Evolutionary conservation across 2,329 filamentous ascomycete species (phyloP).

Genomic region (Pyrenochaeta sp.): DNA sequence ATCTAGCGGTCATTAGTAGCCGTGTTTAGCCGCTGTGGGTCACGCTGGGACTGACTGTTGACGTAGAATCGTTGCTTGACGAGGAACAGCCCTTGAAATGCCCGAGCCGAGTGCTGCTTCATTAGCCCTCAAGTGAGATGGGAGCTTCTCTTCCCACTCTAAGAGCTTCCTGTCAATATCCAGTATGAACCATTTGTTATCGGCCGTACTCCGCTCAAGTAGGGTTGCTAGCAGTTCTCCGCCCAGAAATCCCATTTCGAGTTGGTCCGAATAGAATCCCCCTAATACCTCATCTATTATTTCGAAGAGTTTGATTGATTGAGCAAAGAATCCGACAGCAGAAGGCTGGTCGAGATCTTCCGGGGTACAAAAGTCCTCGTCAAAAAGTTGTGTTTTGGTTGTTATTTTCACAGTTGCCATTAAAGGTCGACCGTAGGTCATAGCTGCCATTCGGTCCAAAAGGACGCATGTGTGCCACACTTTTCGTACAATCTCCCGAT

Average conservation of each 20-base stretch:
- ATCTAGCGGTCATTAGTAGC: background rate
- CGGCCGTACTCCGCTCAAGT: too few species aligned
- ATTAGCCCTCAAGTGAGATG: background rate
- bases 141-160: background rate
- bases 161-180: background rate
- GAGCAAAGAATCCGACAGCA: background rate
- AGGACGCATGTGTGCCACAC: background rate
- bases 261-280: background rate
- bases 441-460: background rate
- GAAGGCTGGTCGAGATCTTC: background rate
- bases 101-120: background rate
- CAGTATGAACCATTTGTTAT: background rate
- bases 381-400: too few species aligned
- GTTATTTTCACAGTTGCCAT: background rate
- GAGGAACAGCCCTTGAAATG: background rate
- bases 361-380: too few species aligned
- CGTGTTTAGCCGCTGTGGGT: too few species aligned
- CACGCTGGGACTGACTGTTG: background rate
- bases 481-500: background rate
- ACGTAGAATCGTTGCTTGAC: slow-evolving; percentile 1
- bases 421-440: background rate
- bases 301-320: background rate
- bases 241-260: background rate
- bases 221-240: too few species aligned
- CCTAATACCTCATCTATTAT: background rate